These are phyloP conservation scores for Casuarina glauca DNA, from an alignment of 306 rosid species.

Conservation along the genomic window DNA sequence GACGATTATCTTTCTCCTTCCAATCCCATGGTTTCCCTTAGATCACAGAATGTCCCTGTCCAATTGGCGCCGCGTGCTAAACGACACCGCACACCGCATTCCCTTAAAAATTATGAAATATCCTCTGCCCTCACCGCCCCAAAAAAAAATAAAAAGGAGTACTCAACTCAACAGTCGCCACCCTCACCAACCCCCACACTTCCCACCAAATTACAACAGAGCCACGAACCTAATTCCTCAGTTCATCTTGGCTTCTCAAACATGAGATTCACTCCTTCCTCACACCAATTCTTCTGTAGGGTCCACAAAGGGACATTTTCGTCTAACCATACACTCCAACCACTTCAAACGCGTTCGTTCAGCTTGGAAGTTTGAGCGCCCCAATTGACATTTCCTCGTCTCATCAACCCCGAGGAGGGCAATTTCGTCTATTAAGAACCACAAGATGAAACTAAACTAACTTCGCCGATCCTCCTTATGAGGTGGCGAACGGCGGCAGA, in stretches of 20 bases:
- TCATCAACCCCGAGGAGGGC: neutral
- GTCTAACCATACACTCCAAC: conserved; percentile 22
- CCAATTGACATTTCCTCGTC: conserved; percentile 13
- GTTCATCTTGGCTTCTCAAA: conserved; percentile 7
- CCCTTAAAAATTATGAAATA: neutral
- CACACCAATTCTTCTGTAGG: neutral
- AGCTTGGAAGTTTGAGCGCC: neutral
- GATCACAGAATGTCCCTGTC: conserved; percentile 26
- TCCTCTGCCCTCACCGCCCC: no score
- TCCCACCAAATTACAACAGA: neutral
- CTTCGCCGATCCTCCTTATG: conserved; percentile 30
- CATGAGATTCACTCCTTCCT: conserved; percentile 26
- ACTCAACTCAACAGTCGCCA: neutral
- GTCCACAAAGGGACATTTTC: conserved; percentile 18
- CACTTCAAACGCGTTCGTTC: neutral
- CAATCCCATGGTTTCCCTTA: conserved; percentile 25
- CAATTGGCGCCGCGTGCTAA: conserved; percentile 20
- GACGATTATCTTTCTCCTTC: neutral
- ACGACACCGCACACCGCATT: conserved; percentile 8
- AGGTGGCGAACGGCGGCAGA: conserved; percentile 16
- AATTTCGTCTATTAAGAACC: conserved; percentile 16
- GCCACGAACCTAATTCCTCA: neutral
- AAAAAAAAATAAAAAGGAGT: neutral
- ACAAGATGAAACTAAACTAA: conserved; percentile 17
- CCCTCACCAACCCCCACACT: neutral